Evolutionary conservation across 192 early-diverging fungal species (phyloP).

Genomic region (Coemansia sp.): DNA sequence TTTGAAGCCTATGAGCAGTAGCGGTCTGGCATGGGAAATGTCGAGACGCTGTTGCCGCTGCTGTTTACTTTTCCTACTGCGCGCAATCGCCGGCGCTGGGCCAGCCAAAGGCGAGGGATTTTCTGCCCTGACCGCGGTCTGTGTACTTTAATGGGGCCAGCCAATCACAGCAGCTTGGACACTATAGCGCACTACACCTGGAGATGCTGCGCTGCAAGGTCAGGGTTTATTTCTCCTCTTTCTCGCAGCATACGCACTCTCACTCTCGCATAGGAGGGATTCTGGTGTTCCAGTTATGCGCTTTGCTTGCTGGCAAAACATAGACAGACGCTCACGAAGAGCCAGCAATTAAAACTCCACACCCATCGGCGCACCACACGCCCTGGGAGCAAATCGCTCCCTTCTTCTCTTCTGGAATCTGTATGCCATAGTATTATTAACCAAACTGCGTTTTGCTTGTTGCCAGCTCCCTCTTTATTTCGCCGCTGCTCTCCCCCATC

Average conservation of each 20-base stretch:
- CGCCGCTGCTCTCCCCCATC: neutral
- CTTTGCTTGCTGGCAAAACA: neutral
- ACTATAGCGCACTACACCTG: neutral
- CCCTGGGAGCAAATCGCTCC: neutral
- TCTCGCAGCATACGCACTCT: neutral
- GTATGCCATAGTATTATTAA: neutral
- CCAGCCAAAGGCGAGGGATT: neutral
- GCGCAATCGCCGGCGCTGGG: neutral
- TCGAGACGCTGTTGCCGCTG: neutral
- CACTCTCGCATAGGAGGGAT: neutral
- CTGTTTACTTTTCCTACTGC: constrained; percentile 6
- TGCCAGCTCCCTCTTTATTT: neutral
- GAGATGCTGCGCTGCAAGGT: neutral
- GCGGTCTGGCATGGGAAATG: neutral
- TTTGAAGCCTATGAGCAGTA: neutral
- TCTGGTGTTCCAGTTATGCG: neutral
- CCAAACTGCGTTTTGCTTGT: neutral
- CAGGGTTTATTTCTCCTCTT: constrained; percentile 7
- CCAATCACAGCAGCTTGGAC: constrained; percentile 4
- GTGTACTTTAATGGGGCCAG: neutral
- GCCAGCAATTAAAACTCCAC: neutral
- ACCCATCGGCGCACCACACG: neutral
- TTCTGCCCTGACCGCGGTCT: neutral
- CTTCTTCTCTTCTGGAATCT: constrained; percentile 7
- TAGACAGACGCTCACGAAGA: neutral